These are phyloP conservation scores for Cryptococcus sp. DNA, from an alignment of 1,284 basidiomycete genomes.

Conservation along the genomic window DNA sequence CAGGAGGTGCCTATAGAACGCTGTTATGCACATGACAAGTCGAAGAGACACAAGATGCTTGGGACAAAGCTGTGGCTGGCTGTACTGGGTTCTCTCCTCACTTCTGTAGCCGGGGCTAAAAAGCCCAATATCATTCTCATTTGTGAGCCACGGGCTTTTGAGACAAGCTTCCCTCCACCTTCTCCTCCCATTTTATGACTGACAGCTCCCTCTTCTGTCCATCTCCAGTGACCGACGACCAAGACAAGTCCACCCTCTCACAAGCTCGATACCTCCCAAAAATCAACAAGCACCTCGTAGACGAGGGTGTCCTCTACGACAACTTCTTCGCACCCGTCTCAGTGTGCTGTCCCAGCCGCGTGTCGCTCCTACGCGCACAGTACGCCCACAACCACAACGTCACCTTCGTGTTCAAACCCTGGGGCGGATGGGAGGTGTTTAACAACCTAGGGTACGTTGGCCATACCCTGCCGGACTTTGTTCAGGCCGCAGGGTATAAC, in stretches of 20 bases:
- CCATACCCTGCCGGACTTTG: slow-evolving; percentile 33
- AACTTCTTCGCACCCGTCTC: slow-evolving; percentile 35
- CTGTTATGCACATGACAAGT: no score
- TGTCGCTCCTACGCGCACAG: slow-evolving; percentile 31
- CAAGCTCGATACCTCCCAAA: slow-evolving; percentile 18
- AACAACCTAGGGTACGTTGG: slow-evolving; percentile 33
- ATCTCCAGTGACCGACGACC: slow-evolving; percentile 30
- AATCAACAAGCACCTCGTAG: slow-evolving; percentile 23
- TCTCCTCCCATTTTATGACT: no score
- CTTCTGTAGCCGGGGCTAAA: not conserved
- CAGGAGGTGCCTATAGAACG: no score
- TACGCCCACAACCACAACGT: slow-evolving; percentile 41
- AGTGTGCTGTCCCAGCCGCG: slow-evolving; percentile 37
- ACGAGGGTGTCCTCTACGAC: slow-evolving; percentile 24
- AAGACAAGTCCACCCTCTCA: slow-evolving; percentile 21
- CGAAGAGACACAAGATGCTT: no score
- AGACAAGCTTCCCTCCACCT: not conserved
- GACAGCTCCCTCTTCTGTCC: no score
- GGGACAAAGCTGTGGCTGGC: no score
- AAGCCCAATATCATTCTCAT: slow-evolving; percentile 33
- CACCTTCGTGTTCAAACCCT: slow-evolving; percentile 30
- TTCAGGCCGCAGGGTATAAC: slow-evolving; percentile 34
- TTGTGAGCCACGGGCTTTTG: slow-evolving; percentile 20
- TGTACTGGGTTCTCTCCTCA: not conserved
- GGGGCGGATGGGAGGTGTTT: slow-evolving; percentile 36